Evolutionary conservation across 805 yeast genomes (phyloP).

Genomic region (Ogataea henricii): DNA sequence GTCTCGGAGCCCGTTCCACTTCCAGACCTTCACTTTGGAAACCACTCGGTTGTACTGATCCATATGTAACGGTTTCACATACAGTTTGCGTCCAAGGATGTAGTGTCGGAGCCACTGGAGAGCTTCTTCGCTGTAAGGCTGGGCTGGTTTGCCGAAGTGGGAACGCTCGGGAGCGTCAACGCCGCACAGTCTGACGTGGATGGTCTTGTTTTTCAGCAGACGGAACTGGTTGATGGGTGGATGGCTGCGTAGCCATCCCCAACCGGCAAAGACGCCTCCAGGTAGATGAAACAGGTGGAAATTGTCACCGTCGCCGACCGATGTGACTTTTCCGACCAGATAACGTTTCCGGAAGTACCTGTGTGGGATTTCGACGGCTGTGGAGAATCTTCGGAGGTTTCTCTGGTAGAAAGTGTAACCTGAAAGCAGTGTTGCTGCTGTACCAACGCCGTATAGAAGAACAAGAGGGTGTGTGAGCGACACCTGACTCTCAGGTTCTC

Average conservation of each 20-base stretch:
- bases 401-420: slow-evolving; percentile 46
- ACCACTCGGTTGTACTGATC: slow-evolving; percentile 93
- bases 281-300: slow-evolving; percentile 92
- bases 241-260: slow-evolving; percentile 84
- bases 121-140: slow-evolving; percentile 85
- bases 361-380: slow-evolving; percentile 52
- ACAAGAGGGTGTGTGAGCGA: slow-evolving; percentile 32
- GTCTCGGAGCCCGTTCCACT: slow-evolving; percentile 71
- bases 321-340: slow-evolving; percentile 72
- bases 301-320: slow-evolving; percentile 96
- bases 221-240: slow-evolving; percentile 54
- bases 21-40: slow-evolving; percentile 64
- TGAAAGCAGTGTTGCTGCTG: slow-evolving; percentile 40
- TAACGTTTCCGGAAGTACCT: slow-evolving; percentile 44
- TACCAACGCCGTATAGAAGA: slow-evolving; percentile 32
- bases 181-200: slow-evolving; percentile 84
- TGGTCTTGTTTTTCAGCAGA: slow-evolving; percentile 62
- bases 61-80: slow-evolving; percentile 73
- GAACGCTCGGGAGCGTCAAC: slow-evolving; percentile 96
- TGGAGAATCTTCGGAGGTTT: slow-evolving; percentile 51
- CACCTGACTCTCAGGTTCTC: slow-evolving; percentile 10
- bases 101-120: slow-evolving; percentile 70
- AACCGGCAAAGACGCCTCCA: slow-evolving; percentile 83
- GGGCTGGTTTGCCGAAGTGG: slow-evolving; percentile 93
- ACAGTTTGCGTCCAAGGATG: slow-evolving; percentile 65